Conservation (phyloP, 2,329 filamentous ascomycete genomes). For the Stagonosporopsis rhizophila region DNA sequence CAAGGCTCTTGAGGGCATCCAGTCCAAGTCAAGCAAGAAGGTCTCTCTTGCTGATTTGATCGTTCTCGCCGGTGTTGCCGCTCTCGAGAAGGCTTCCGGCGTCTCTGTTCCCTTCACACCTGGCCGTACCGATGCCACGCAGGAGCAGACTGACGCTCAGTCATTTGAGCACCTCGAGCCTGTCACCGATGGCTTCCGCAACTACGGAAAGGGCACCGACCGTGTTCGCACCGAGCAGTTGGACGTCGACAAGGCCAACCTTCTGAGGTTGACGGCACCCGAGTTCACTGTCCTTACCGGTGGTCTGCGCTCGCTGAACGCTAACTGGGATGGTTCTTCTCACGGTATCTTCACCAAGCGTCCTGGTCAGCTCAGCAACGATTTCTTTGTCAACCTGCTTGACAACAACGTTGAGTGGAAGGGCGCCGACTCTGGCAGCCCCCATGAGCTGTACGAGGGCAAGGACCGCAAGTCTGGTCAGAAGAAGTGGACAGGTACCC, state of each 20-base stretch:
- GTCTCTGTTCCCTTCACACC: conserved; percentile 73
- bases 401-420: conserved; percentile 73
- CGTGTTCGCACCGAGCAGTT: conserved; percentile 72
- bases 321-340: conserved; percentile 74
- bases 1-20: conserved; percentile 66
- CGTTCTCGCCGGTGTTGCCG: conserved; percentile 74
- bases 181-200: conserved; percentile 77
- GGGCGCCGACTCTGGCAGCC: conserved; percentile 52
- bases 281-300: conserved; percentile 75
- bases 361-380: conserved; percentile 75
- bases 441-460: conserved; percentile 66
- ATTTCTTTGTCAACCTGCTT: conserved; percentile 83
- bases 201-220: conserved; percentile 70
- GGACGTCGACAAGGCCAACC: conserved; percentile 74
- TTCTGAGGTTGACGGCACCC: conserved; percentile 73
- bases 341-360: conserved; percentile 72
- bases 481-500: conserved; percentile 74
- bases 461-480: conserved; percentile 69
- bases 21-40: conserved; percentile 71
- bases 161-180: conserved; percentile 73
- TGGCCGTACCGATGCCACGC: conserved; percentile 73
- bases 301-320: conserved; percentile 72
- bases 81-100: conserved; percentile 74
- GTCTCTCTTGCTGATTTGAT: conserved; percentile 81
- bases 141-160: conserved; percentile 73